phyloP scores from a whole-genome alignment of 1,284 basidiomycete species.

The Sphaerobolus stellatus region DNA sequence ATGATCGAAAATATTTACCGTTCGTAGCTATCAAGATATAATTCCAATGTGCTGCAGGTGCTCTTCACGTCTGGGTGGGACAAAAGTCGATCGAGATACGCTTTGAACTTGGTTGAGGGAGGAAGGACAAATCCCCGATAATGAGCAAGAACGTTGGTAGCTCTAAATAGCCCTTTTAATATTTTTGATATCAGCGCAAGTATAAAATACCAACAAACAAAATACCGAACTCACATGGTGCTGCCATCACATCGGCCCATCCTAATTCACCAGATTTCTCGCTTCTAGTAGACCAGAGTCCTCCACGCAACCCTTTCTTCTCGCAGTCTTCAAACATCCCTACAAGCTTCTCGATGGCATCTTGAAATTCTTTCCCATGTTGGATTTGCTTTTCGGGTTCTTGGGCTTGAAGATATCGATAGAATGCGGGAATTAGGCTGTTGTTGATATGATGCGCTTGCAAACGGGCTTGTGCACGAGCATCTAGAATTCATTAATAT shows the following conservation, averaged over 20 bases:
- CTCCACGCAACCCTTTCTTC: conserved; percentile 37
- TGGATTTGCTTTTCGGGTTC: conserved; percentile 55
- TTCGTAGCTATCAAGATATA: conserved; percentile 79
- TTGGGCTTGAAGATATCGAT: conserved; percentile 77
- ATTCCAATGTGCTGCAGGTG: conserved; percentile 68
- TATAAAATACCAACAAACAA: background rate
- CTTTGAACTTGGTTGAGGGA: conserved; percentile 41
- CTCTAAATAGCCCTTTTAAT: conserved; percentile 60
- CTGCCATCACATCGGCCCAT: conserved; percentile 68
- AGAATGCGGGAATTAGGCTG: conserved; percentile 70
- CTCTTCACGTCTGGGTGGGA: conserved; percentile 62
- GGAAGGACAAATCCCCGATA: conserved; percentile 63
- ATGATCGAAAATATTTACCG: conserved; percentile 26
- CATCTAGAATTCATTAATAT: conserved; percentile 42
- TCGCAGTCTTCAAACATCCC: conserved; percentile 59
- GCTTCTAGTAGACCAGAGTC: too few species aligned
- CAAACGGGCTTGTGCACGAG: conserved; percentile 63
- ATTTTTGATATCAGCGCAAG: background rate
- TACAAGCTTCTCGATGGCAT: conserved; percentile 55
- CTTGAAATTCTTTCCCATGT: conserved; percentile 55
- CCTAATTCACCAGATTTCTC: conserved; percentile 61
- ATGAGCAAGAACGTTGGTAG: conserved; percentile 63
- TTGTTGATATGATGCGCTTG: conserved; percentile 70
- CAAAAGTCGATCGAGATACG: conserved; percentile 57
- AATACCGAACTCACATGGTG: conserved; percentile 59